A percentile compares a stretch with the other conserved stretches of the same genome.
These are phyloP conservation scores for Myriangium duriaei DNA, from an alignment of 2,329 filamentous ascomycete species.

Conservation along the genomic window DNA sequence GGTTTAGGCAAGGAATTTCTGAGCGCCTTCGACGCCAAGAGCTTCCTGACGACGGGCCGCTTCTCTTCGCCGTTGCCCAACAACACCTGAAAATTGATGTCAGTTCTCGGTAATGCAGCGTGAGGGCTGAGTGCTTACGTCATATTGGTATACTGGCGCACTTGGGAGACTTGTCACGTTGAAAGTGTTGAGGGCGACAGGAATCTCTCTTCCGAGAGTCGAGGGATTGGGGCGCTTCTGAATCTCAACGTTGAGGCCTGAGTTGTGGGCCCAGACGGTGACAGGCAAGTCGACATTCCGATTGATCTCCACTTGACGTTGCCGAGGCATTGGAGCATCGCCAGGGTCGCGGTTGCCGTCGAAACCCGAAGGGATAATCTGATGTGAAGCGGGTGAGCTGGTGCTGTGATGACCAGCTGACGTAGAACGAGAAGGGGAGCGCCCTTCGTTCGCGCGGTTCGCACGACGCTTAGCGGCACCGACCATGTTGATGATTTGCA, in stretches of 20 bases:
- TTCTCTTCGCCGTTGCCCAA: conserved; percentile 54
- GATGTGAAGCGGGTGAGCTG: conserved; percentile 1
- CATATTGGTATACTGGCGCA: conserved; percentile 65
- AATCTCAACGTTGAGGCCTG: conserved; percentile 11
- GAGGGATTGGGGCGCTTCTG: conserved; percentile 24
- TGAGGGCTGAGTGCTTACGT: conserved; percentile 26
- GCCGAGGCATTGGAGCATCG: background rate
- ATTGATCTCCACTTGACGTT: conserved; percentile 5
- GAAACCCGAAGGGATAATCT: conserved; percentile 3
- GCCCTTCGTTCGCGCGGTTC: background rate
- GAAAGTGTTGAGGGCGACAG: conserved; percentile 58
- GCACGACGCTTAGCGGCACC: conserved; percentile 7
- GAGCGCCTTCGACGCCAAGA: conserved; percentile 57
- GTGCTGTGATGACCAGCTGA: conserved; percentile 3
- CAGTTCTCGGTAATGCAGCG: conserved; percentile 9
- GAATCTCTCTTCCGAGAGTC: conserved; percentile 26
- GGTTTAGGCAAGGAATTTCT: conserved; percentile 41
- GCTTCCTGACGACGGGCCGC: conserved; percentile 56
- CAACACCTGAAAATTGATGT: conserved; percentile 40
- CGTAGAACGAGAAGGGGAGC: conserved; percentile 1
- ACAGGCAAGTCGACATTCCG: conserved; percentile 20
- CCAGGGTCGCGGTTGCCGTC: conserved; percentile 14
- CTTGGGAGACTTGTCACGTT: conserved; percentile 49
- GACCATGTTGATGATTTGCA: conserved; percentile 6
- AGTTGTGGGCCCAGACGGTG: conserved; percentile 19